Evolutionary conservation across 2,329 filamentous ascomycete genomes (phyloP), one percentile per base, ranked within the genome.

Genomic region (Fusarium oligoseptatum): DNA sequence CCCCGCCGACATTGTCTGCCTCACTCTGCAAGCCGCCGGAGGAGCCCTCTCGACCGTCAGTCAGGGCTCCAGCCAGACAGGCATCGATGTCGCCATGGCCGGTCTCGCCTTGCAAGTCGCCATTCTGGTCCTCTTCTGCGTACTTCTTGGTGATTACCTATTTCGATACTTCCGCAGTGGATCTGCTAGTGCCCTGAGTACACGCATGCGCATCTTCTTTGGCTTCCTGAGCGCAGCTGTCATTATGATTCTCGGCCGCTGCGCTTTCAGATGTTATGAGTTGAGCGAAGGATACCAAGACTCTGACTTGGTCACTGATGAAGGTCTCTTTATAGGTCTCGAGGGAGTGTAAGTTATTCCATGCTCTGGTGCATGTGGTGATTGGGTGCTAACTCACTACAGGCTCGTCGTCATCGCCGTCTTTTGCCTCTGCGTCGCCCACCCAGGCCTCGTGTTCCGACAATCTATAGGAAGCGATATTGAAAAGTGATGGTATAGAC

Each of bases 211-310:
- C 7, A 9, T 82, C n/a, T 92, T 92, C 77, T 82, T 91, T 14
- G 74, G 80, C 2, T 89, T 87, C 52, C 81, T 92, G 12, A 80
- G 82, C 1, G 76, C 89, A 2, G 88, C 90, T 0, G 90, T 91
- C 4, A 60, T 91, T 3, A 83, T 88, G 50, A 91, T 93, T 73
- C 87, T 93, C 43, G 87, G 88, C 5, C 85, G 92, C 17, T 92
- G 88, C 72, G 85, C 88, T 11, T 93, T 91, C 80, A 87, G 92
- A 64, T 90, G 92, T 48, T 89, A 90, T 11, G 92, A 94, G 82
- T 80, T 93, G 69, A 89, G 87, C 70, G 83, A 91, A 43, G 92
- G 92, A 2, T 93, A 91, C 83, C 84, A 77, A 6, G 45, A 80
- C 29, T 91, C 90, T 0, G 79, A 84, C 7, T 80, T 92, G 65